A percentile compares a stretch with the other conserved stretches of the same genome.
phyloP scores from a whole-genome alignment of 768 basidiomycete genomes.

The Kwoniella sp. region DNA sequence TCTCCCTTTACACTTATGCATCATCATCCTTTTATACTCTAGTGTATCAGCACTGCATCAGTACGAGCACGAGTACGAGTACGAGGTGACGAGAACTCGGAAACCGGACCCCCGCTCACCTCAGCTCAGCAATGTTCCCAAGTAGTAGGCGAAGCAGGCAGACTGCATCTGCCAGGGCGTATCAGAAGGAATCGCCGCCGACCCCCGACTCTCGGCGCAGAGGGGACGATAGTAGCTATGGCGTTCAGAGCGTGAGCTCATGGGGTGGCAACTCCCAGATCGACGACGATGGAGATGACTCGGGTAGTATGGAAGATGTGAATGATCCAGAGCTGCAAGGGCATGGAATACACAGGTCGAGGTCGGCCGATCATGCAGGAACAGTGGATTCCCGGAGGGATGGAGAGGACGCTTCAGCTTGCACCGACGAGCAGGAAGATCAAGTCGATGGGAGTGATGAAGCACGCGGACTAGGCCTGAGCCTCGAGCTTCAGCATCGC shows the following conservation, averaged over 20 bases:
- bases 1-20: not conserved
- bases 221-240: constrained; percentile 19
- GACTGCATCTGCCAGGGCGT: constrained; percentile 14
- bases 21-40: no score
- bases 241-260: constrained; percentile 16
- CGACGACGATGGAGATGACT: not conserved
- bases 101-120: not conserved
- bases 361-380: constrained; percentile 1
- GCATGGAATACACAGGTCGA: no score
- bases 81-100: not conserved
- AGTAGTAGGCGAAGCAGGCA: not conserved
- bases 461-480: not conserved
- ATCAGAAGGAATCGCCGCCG: constrained; percentile 25
- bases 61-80: no score
- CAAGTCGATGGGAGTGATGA: not conserved
- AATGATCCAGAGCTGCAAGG: not conserved
- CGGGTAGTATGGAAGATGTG: not conserved
- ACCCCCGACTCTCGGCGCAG: not conserved
- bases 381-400: not conserved
- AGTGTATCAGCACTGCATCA: no score
- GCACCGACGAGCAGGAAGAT: not conserved
- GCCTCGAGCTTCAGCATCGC: not conserved
- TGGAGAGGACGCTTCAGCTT: not conserved
- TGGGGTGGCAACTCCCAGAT: constrained; percentile 21
- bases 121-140: not conserved